Base-by-base conservation (phyloP, 2,329 filamentous ascomycete species). In the Xylaria multiplex region DNA sequence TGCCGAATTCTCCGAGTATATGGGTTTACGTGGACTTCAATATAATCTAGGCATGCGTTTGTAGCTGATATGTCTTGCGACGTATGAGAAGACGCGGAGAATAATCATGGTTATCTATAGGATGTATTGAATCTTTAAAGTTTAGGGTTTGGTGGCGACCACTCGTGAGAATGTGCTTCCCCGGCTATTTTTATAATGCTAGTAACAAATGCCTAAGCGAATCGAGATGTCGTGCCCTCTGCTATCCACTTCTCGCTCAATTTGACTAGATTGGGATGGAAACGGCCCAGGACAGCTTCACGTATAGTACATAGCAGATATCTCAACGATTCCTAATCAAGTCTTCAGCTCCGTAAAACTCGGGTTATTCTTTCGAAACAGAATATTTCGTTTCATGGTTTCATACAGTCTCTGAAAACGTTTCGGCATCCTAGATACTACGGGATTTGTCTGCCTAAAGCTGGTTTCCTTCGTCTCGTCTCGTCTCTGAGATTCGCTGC, bases 371-470 rank as follows among this genome's bases (percentile, higher is more conserved):
- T 14, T 30, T 45, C 19, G 32, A 37, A 19, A 19, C 22, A 37
- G 24, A 6, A 9, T 14, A 35, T 40, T 55, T 14, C n/a, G 40
- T 53, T 56, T 43, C 48, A 48, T 16, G 45, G 40, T 53, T 56
- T 43, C 48, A 48, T 16, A 37, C 35, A 37, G 37, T 27, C n/a
- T 60, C 11, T 35, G 6, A 61, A 48, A 9, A 54, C 45, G 32
- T 62, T 54, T 59, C 32, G 49, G 55, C 30, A 59, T 49, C 42
- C 54, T 55, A 19, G 53, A 37, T 46, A 54, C 49, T 37, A 30
- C n/a, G 32, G 46, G 13, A 37, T 24, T 53, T 49, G 48, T 58
- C 53, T 42, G 50, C 62, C 32, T 3, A 49, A 46, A 58, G 45
- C 42, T 22, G 35, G 46, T 53, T 58, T 42, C 40, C 45, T 59